Base-by-base conservation (phyloP, 805 yeast species). In the Candida xiaguanensis region DNA sequence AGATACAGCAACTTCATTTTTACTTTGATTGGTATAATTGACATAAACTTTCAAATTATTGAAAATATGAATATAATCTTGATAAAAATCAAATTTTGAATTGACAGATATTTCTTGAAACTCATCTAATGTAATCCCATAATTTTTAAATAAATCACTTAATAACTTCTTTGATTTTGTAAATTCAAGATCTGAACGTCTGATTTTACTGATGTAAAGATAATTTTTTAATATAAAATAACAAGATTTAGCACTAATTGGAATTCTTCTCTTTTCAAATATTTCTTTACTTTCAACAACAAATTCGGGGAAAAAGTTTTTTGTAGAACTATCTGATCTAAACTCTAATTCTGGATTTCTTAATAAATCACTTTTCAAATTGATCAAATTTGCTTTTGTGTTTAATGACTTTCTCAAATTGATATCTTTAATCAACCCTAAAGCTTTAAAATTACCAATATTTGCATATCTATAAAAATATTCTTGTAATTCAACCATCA, bases 221-320 rank as follows among this genome's bases (percentile, higher is more conserved):
- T 7, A 34, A 17, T 34, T 34, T 25, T 34, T 34, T 13, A 34
- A 24, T 6, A 34, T 34, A n/a, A 34, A 34, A 15, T 25, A 34
- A 24, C 30, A 34, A 4, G 36, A 23, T 25, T 16, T 34, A 16
- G 36, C 36, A 34, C 36, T 34, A 8, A 34, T 34, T 24, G 23
- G 22, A 5, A 34, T 34, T 13, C n/a, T 30, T 36, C 44, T 27
- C 33, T 46, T n/a, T 20, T 30, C 29, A 63, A 37, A 29, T 47
- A 49, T 38, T 46, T 55, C 42, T 52, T 53, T 34, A 61, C 55
- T 34, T 4, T 34, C 17, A 23, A 34, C 36, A 24, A 34, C 36
- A 25, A 34, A 34, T 9, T 34, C 36, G 5, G 36, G 36, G 15
- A 34, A 34, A 16, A 34, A 34, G 11, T 34, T 34, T 9, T 34